These are phyloP conservation scores for Stylosanthes scabra DNA, from an alignment of 331 rosid species.

Conservation along the genomic window DNA sequence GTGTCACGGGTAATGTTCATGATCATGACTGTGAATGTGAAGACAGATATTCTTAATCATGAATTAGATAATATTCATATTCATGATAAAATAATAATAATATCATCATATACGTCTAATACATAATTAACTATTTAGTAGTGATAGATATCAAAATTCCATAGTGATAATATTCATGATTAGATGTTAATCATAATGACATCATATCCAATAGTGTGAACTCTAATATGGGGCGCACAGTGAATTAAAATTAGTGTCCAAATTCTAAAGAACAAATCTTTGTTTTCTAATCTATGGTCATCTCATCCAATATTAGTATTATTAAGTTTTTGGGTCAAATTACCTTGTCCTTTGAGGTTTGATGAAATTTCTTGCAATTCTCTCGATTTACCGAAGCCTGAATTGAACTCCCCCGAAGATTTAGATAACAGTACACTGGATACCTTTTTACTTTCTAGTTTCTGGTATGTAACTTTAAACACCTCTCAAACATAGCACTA, in stretches of 20 bases:
- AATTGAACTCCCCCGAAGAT: no score
- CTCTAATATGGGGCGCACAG: neutral
- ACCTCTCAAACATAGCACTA: no score
- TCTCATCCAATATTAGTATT: neutral
- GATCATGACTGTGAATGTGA: neutral
- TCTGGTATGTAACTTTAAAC: no score
- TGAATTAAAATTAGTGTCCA: neutral
- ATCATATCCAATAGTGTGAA: neutral
- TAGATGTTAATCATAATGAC: neutral
- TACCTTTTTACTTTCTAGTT: no score
- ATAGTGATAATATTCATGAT: conserved; percentile 9
- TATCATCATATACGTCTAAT: conserved; percentile 1
- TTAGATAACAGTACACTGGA: no score
- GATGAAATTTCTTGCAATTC: no score
- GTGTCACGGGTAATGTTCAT: conserved; percentile 32
- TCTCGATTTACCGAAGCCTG: no score
- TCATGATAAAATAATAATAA: conserved; percentile 7
- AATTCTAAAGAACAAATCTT: neutral
- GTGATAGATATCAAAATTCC: conserved; percentile 6
- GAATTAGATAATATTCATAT: conserved; percentile 10
- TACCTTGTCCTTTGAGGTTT: no score
- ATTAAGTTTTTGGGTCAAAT: no score
- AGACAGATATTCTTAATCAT: neutral
- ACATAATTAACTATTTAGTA: neutral
- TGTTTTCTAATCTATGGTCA: conserved; percentile 8